phyloP scores from a whole-genome alignment of 805 yeast species.

The Monosporozyma servazzii region DNA sequence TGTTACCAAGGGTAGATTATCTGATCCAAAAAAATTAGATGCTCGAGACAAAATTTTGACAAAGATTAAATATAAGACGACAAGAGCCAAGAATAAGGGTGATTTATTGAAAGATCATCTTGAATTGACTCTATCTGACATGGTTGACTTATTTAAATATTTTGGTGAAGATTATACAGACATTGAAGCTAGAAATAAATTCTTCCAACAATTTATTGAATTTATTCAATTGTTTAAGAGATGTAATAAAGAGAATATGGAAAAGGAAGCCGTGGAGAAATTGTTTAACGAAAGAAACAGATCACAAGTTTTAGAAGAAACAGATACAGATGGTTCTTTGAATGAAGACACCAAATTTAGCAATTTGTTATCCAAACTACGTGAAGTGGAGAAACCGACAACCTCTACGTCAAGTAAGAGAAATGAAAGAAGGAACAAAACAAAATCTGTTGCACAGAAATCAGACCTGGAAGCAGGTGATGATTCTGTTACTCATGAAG shows the following conservation, averaged over 20 bases:
- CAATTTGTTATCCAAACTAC: constrained; percentile 17
- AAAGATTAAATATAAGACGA: constrained; percentile 44
- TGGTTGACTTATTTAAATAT: constrained; percentile 52
- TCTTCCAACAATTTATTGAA: constrained; percentile 51
- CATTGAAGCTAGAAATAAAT: constrained; percentile 46
- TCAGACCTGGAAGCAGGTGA: neutral
- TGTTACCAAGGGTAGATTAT: constrained; percentile 52
- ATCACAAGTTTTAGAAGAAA: neutral
- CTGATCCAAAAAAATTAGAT: constrained; percentile 53
- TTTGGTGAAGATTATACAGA: constrained; percentile 61
- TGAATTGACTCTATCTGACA: constrained; percentile 40
- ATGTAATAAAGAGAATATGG: constrained; percentile 56
- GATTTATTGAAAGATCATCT: constrained; percentile 44
- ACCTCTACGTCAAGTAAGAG: neutral
- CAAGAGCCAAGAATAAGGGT: constrained; percentile 46
- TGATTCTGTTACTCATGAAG: neutral
- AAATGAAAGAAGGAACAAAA: neutral
- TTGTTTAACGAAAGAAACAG: constrained; percentile 43
- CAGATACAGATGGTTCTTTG: neutral
- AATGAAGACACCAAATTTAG: constrained; percentile 14
- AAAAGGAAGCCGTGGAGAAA: constrained; percentile 58
- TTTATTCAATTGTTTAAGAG: constrained; percentile 54
- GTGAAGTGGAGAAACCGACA: constrained; percentile 16
- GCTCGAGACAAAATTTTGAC: constrained; percentile 54
- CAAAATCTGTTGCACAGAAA: neutral